Evolutionary conservation across 2,329 filamentous ascomycete species (phyloP).

Genomic region (Apiospora phragmitis): DNA sequence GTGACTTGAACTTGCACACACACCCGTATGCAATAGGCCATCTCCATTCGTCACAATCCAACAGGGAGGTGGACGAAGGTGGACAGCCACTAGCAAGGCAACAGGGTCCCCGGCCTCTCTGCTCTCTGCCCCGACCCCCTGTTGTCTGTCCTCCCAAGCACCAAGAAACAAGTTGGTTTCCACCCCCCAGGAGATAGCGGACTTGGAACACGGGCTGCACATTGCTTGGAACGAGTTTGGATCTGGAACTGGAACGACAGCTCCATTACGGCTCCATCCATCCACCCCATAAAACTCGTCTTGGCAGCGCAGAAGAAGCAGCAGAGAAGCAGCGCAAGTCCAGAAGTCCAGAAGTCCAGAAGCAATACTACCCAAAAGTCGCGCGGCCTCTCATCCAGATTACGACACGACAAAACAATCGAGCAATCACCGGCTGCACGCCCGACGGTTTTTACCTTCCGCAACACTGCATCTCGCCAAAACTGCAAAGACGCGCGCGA

Average conservation of each 20-base stretch:
- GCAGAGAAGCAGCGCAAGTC: not conserved
- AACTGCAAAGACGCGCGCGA: slow-evolving; percentile 10
- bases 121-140: not conserved
- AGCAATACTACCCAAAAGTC: slow-evolving; percentile 6
- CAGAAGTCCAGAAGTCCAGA: not conserved
- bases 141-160: slow-evolving; percentile 6
- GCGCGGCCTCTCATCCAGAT: not conserved
- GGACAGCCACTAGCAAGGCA: not conserved
- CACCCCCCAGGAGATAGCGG: slow-evolving; percentile 4
- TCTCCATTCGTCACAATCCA: not conserved
- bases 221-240: slow-evolving; percentile 7
- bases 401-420: slow-evolving; percentile 15
- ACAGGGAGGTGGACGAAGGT: not conserved
- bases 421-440: slow-evolving; percentile 15
- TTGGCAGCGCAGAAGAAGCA: not conserved
- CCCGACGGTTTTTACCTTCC: slow-evolving; percentile 14
- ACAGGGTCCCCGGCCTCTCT: not conserved
- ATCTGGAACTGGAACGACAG: slow-evolving; percentile 9
- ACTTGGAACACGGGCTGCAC: slow-evolving; percentile 8
- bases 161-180: slow-evolving; percentile 9
- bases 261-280: not conserved
- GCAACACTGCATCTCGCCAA: slow-evolving; percentile 14
- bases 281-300: not conserved
- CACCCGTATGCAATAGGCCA: not conserved
- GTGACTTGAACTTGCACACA: not conserved